These are phyloP conservation scores for Pythium guiyangense DNA, from an alignment of 352 stramenopile species.

Conservation along the genomic window DNA sequence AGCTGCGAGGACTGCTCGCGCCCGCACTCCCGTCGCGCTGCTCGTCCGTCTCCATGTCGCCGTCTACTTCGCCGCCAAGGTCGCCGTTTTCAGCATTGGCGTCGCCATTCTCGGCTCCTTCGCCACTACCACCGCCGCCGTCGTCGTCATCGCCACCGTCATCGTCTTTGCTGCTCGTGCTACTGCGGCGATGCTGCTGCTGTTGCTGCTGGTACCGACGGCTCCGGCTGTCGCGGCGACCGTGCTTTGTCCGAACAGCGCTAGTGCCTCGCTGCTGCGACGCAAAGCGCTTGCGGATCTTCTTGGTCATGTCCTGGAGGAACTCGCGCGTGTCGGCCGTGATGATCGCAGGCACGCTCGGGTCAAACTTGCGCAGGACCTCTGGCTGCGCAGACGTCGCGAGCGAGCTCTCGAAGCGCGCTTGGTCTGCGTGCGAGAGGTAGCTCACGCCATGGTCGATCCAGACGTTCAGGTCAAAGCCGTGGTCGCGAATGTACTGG, in stretches of 20 bases:
- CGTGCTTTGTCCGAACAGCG: background rate
- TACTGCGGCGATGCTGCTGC: background rate
- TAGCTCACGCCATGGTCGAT: conserved; percentile 70
- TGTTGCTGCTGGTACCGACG: conserved; percentile 5
- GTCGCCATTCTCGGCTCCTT: background rate
- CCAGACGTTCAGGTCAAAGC: conserved; percentile 77
- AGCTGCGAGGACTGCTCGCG: background rate
- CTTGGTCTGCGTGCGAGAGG: conserved; percentile 60
- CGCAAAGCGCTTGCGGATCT: conserved; percentile 16
- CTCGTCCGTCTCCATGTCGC: background rate
- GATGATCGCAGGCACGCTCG: conserved; percentile 21
- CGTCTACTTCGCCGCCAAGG: background rate
- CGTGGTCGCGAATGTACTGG: conserved; percentile 69
- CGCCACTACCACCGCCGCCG: background rate
- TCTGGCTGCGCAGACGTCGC: conserved; percentile 24
- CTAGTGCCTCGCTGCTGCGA: background rate
- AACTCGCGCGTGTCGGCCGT: conserved; percentile 43
- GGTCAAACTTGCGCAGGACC: conserved; percentile 33
- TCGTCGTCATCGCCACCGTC: conserved; percentile 3
- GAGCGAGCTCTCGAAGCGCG: conserved; percentile 15
- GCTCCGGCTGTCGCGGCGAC: background rate
- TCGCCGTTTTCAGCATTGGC: background rate
- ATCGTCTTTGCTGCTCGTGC: background rate
- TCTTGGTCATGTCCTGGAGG: conserved; percentile 28
- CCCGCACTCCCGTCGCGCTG: background rate